Evolutionary conservation across 2,329 filamentous ascomycete genomes (phyloP).

Genomic region (Alternaria sp.): DNA sequence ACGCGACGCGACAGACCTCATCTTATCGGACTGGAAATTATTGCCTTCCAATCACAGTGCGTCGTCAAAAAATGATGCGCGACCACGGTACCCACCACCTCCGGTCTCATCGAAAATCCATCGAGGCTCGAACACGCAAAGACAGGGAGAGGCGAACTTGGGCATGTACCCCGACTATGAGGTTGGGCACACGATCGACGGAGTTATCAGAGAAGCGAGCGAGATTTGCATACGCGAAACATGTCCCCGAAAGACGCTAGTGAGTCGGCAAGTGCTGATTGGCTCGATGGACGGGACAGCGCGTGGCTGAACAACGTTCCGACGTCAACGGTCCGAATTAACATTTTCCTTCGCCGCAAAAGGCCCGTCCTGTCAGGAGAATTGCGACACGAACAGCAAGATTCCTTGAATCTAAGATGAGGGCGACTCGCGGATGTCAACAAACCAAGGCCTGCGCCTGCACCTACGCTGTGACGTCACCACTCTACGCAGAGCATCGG

Average conservation of each 20-base stretch:
- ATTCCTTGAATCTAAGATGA: not conserved
- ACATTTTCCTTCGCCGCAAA: constrained; percentile 10
- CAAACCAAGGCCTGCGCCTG: not conserved
- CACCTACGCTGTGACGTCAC: constrained; percentile 4
- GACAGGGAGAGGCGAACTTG: not conserved
- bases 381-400: not conserved
- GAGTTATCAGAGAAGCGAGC: constrained; percentile 8
- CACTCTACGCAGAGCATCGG: not conserved
- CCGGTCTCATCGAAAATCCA: not conserved
- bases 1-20: not conserved
- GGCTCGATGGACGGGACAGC: constrained; percentile 4
- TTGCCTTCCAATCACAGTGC: not conserved
- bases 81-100: not conserved
- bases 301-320: constrained; percentile 8
- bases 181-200: constrained; percentile 9
- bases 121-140: not conserved
- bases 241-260: constrained; percentile 2
- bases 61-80: not conserved
- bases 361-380: constrained; percentile 13
- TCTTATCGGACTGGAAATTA: not conserved
- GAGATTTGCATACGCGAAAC: constrained; percentile 7
- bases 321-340: constrained; percentile 17
- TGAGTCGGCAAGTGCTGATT: not conserved
- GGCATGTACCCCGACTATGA: constrained; percentile 1
- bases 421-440: not conserved